Evolutionary conservation across 805 yeast species (phyloP).

Genomic region (fission yeast (Schizosaccharomyces pombe)): DNA sequence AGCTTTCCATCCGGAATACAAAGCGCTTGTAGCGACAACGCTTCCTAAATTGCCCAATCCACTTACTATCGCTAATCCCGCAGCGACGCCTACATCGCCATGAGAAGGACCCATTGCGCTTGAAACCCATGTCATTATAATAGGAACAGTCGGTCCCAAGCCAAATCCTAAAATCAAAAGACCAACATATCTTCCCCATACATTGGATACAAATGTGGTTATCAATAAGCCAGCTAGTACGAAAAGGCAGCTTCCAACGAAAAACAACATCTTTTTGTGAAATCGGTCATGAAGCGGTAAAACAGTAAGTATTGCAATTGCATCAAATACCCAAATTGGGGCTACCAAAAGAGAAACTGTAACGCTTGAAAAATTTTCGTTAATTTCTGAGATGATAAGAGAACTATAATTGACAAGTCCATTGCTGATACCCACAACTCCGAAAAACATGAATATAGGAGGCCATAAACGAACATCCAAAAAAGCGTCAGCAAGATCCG

Average conservation of each 20-base stretch:
- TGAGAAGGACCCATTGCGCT: conserved; percentile 48
- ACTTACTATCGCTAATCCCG: conserved; percentile 57
- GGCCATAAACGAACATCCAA: conserved; percentile 58
- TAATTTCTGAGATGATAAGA: conserved; percentile 40
- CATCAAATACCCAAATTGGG: conserved; percentile 74
- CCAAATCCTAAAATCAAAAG: conserved; percentile 65
- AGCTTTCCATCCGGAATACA: conserved; percentile 69
- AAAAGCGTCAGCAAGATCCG: conserved; percentile 31
- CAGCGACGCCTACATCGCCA: conserved; percentile 72
- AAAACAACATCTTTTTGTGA: conserved; percentile 35
- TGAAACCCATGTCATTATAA: conserved; percentile 61
- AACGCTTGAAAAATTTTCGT: conserved; percentile 46
- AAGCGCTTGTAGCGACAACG: conserved; percentile 64
- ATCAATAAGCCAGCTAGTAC: conserved; percentile 56
- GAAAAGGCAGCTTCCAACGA: conserved; percentile 35
- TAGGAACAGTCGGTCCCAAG: conserved; percentile 76
- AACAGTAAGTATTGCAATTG: conserved; percentile 44
- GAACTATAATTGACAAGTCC: conserved; percentile 73
- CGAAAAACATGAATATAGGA: conserved; percentile 65
- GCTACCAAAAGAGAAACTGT: conserved; percentile 56
- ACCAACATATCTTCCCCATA: conserved; percentile 62
- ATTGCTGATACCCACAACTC: conserved; percentile 72
- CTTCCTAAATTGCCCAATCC: conserved; percentile 77
- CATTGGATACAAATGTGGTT: conserved; percentile 37
- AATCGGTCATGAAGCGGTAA: conserved; percentile 61